Percentiles rank a stretch among this genome's conserved stretches.
These are phyloP conservation scores for Kitagawia praeruptora DNA, from an alignment of 129 eudicot genomes.

Conservation along the genomic window DNA sequence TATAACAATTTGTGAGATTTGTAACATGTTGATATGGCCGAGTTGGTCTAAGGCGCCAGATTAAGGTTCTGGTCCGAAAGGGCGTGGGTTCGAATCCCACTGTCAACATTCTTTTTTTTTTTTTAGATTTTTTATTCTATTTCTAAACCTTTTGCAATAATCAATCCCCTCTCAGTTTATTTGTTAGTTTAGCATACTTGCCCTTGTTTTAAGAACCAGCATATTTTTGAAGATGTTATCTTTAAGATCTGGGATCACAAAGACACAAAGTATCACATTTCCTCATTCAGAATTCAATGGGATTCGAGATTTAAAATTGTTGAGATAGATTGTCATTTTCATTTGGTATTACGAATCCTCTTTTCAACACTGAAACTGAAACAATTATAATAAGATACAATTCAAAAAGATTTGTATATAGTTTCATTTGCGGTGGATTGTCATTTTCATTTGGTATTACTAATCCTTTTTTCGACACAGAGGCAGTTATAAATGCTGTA, in stretches of 20 bases:
- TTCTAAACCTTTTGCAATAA: not conserved
- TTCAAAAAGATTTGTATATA: too few relatives aligned
- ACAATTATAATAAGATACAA: too few relatives aligned
- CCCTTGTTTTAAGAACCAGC: too few relatives aligned
- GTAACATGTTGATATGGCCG: constrained; percentile 1
- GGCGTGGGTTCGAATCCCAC: constrained; percentile 99
- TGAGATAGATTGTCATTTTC: not conserved
- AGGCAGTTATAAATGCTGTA: too few relatives aligned
- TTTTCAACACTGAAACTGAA: too few relatives aligned
- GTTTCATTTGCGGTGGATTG: not conserved
- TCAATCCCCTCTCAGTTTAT: too few relatives aligned
- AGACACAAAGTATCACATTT: not conserved
- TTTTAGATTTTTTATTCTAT: not conserved
- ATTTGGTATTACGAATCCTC: too few relatives aligned
- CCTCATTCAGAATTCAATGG: too few relatives aligned
- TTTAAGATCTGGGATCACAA: not conserved
- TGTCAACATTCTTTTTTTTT: not conserved
- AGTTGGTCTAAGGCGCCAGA: constrained; percentile 99
- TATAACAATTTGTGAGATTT: rapidly evolving
- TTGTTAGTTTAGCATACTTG: not conserved
- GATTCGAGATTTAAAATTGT: too few relatives aligned
- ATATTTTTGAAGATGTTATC: too few relatives aligned
- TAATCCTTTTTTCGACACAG: too few relatives aligned
- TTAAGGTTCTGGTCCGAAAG: constrained; percentile 99
- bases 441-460: too few relatives aligned